These are phyloP conservation scores for Barbarea vulgaris DNA, from an alignment of 345 rosid genomes.

Conservation along the genomic window DNA sequence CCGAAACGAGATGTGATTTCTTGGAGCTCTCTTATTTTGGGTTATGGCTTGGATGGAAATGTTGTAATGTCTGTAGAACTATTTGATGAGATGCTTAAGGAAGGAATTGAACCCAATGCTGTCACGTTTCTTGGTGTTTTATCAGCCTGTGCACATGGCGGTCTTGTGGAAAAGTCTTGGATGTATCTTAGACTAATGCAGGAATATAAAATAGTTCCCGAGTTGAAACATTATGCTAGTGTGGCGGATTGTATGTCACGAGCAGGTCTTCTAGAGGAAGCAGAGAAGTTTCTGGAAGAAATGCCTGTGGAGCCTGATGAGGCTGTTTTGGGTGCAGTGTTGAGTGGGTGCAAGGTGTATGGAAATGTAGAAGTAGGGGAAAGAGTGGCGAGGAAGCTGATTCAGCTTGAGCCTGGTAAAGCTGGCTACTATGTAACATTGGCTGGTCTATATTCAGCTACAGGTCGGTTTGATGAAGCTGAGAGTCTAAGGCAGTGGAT, in stretches of 20 bases:
- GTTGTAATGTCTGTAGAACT: slow-evolving; percentile 42
- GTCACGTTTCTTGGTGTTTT: slow-evolving; percentile 71
- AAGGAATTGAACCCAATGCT: slow-evolving; percentile 49
- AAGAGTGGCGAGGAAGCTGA: slow-evolving; percentile 59
- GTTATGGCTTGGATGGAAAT: slow-evolving; percentile 57
- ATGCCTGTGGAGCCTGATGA: slow-evolving; percentile 69
- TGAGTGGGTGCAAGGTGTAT: slow-evolving; percentile 59
- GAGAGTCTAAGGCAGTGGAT: slow-evolving; percentile 53
- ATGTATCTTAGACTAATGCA: slow-evolving; percentile 48
- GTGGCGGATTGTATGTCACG: slow-evolving; percentile 63
- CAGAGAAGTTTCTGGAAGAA: slow-evolving; percentile 53
- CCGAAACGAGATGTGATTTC: slow-evolving; percentile 54
- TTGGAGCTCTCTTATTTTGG: slow-evolving; percentile 70
- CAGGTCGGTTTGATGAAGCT: slow-evolving; percentile 55
- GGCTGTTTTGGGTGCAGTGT: slow-evolving; percentile 56
- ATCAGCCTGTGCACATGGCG: slow-evolving; percentile 69
- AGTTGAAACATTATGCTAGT: slow-evolving; percentile 58
- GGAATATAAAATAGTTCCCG: slow-evolving; percentile 44
- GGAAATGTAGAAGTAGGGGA: slow-evolving; percentile 62
- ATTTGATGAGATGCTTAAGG: slow-evolving; percentile 48
- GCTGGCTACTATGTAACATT: slow-evolving; percentile 59
- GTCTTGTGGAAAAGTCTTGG: slow-evolving; percentile 53
- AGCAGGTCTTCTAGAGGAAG: slow-evolving; percentile 63
- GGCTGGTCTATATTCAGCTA: slow-evolving; percentile 52
- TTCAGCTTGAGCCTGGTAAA: slow-evolving; percentile 50